Evolutionary conservation across 2,329 filamentous ascomycete species (phyloP).

Genomic region (Plenodomus lindquistii): DNA sequence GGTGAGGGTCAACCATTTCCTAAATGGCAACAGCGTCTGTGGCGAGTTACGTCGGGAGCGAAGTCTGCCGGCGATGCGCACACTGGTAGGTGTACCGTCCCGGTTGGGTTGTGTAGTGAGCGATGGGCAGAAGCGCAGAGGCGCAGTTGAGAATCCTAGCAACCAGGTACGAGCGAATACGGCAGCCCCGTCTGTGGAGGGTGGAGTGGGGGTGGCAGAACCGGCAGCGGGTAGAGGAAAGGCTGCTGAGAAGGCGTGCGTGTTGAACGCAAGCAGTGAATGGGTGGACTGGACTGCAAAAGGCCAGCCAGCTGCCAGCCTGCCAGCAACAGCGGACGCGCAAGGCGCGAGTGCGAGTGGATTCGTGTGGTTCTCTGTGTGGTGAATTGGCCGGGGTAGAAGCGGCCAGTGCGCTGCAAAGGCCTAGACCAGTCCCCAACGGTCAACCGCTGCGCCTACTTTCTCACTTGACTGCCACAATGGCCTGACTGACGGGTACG

Average conservation of each 20-base stretch:
- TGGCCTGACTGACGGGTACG: background rate
- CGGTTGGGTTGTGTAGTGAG: constrained; percentile 16
- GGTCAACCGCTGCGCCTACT: background rate
- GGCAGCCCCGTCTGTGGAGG: constrained; percentile 19
- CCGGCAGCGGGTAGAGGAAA: constrained; percentile 16
- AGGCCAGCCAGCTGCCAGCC: background rate
- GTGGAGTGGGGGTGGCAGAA: constrained; percentile 13
- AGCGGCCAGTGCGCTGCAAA: background rate
- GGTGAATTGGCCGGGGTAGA: background rate
- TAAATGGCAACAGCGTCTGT: constrained; percentile 1
- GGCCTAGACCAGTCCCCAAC: background rate
- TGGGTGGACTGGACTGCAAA: background rate
- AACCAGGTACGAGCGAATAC: constrained; percentile 25
- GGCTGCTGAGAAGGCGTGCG: background rate
- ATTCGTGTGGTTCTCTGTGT: background rate
- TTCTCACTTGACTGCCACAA: background rate
- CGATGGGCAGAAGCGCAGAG: constrained; percentile 20
- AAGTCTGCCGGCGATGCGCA: constrained; percentile 13
- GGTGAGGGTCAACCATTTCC: constrained; percentile 5
- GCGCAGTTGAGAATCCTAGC: constrained; percentile 32
- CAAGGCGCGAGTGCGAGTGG: background rate
- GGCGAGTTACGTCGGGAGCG: constrained; percentile 15
- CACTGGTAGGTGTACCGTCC: constrained; percentile 18
- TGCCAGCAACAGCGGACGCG: background rate
- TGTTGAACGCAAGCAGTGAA: background rate